Percentiles rank a stretch among this genome's conserved stretches.
Conservation (phyloP, 1,139 yeast genomes). For the Groenewaldozyma sp. region DNA sequence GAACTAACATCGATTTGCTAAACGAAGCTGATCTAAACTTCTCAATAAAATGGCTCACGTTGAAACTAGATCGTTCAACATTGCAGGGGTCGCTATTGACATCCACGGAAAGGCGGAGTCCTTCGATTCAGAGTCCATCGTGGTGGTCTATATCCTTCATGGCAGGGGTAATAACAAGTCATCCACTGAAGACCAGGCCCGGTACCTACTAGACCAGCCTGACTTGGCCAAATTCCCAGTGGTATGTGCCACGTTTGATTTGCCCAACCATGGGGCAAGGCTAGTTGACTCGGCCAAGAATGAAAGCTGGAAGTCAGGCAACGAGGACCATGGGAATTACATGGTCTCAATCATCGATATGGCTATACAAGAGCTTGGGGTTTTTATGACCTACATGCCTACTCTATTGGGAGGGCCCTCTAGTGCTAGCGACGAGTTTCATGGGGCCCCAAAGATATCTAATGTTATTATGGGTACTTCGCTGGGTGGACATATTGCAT, state of each 20-base stretch:
- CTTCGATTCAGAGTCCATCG: too few relatives aligned
- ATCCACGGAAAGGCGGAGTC: too few relatives aligned
- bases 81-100: too few relatives aligned
- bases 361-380: constrained; percentile 40
- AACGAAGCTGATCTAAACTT: too few relatives aligned
- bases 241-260: constrained; percentile 48
- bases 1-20: too few relatives aligned
- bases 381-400: constrained; percentile 43
- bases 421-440: too few relatives aligned
- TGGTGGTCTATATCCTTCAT: constrained; percentile 21
- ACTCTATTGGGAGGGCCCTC: constrained; percentile 9
- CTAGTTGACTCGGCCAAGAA: constrained; percentile 33
- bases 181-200: constrained; percentile 16
- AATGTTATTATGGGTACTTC: constrained; percentile 15
- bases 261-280: constrained; percentile 53
- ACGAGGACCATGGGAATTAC: constrained; percentile 44
- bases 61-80: too few relatives aligned
- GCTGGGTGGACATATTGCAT: constrained; percentile 15
- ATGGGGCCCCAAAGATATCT: constrained; percentile 23
- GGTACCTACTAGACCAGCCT: constrained; percentile 14
- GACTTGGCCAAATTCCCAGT: constrained; percentile 3
- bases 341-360: constrained; percentile 46
- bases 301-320: constrained; percentile 40
- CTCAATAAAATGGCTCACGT: too few relatives aligned
- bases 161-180: constrained; percentile 18